Evolutionary conservation across 352 stramenopile species (phyloP).

Genomic region (Phytophthora colocasiae): DNA sequence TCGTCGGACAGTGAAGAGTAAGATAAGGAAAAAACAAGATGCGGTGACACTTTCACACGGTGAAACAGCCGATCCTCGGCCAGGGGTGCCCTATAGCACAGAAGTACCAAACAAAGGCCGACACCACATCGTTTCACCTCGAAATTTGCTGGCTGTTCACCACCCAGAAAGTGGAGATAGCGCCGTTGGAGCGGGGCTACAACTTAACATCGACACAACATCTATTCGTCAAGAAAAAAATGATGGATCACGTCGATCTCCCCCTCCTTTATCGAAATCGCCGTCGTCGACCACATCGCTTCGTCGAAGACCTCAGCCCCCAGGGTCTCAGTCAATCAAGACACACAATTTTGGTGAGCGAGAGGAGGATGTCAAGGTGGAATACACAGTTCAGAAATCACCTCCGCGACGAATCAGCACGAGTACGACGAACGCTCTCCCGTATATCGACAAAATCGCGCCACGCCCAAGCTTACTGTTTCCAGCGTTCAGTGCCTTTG

Average conservation of each 20-base stretch:
- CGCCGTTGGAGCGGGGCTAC: slow-evolving; percentile 4
- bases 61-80: slow-evolving; percentile 26
- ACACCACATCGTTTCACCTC: slow-evolving; percentile 34
- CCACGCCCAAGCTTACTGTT: slow-evolving; percentile 4
- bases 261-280: slow-evolving; percentile 10
- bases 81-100: slow-evolving; percentile 52
- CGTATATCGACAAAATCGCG: slow-evolving; percentile 15
- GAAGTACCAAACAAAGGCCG: slow-evolving; percentile 2
- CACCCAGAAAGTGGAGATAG: slow-evolving; percentile 1
- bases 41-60: not conserved
- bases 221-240: slow-evolving; percentile 1
- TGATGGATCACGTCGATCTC: slow-evolving; percentile 12
- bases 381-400: slow-evolving; percentile 20
- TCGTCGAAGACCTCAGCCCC: slow-evolving; percentile 14
- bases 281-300: slow-evolving; percentile 13
- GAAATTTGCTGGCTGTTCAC: slow-evolving; percentile 41
- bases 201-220: slow-evolving; percentile 20
- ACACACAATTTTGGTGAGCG: slow-evolving; percentile 24
- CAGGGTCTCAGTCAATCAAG: slow-evolving; percentile 4
- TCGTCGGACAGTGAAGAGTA: slow-evolving; percentile 29
- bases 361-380: slow-evolving; percentile 30
- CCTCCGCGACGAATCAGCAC: slow-evolving; percentile 2
- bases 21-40: slow-evolving; percentile 25
- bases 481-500: slow-evolving; percentile 16
- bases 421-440: slow-evolving; percentile 17